phyloP scores from a whole-genome alignment of 1,139 yeast genomes.

The Zygotorulaspora mrakii region DNA sequence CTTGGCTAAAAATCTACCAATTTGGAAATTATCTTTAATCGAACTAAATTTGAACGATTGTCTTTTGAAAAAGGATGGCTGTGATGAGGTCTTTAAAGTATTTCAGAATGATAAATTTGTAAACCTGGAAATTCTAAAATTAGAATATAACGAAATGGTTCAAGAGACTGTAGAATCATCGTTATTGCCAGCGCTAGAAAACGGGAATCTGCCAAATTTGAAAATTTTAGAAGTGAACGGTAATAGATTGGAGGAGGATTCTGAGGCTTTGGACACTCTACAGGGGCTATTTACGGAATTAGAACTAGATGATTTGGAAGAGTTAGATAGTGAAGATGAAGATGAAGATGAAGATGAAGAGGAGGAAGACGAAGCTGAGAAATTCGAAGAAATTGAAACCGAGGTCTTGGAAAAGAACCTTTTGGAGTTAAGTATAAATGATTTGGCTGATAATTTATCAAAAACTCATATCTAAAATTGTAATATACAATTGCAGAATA shows the following conservation, averaged over 20 bases:
- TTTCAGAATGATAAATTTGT: constrained; percentile 42
- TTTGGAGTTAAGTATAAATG: constrained; percentile 47
- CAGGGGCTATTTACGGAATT: constrained; percentile 64
- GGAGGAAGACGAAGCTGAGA: constrained; percentile 55
- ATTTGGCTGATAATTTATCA: constrained; percentile 56
- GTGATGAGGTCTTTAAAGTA: constrained; percentile 50
- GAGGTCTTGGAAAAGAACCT: constrained; percentile 61
- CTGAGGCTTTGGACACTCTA: constrained; percentile 53
- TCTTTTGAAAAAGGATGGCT: constrained; percentile 75
- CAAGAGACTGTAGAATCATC: constrained; percentile 51
- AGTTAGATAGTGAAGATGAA: constrained; percentile 78
- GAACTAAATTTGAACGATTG: constrained; percentile 91
- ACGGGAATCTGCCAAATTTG: constrained; percentile 57
- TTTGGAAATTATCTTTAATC: constrained; percentile 52
- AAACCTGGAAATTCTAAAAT: constrained; percentile 55
- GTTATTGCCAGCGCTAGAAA: constrained; percentile 51
- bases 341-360: constrained; percentile 66
- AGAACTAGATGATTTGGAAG: constrained; percentile 90
- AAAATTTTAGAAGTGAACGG: constrained; percentile 81
- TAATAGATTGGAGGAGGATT: constrained; percentile 81
- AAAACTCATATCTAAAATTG: constrained; percentile 44
- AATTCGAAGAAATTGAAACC: constrained; percentile 51
- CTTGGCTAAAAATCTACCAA: constrained; percentile 54
- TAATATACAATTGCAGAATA: too few species aligned
- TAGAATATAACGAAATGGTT: constrained; percentile 89